phyloP scores from a whole-genome alignment of 257 asterid genomes.

The Solanum rostratum region DNA sequence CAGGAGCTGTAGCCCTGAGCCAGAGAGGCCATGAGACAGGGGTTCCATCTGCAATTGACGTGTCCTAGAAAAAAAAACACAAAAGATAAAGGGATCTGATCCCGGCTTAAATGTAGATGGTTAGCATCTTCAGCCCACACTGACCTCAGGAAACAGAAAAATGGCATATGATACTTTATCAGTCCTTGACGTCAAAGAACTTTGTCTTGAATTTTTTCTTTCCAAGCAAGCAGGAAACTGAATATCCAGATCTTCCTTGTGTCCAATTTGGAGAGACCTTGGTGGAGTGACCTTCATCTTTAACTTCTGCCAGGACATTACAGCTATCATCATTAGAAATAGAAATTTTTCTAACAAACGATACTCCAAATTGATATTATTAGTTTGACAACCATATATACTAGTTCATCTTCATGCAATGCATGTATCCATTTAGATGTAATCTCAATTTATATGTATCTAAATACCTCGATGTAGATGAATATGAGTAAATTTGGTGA shows the following conservation, averaged over 20 bases:
- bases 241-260: constrained; percentile 35
- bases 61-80: constrained; percentile 31
- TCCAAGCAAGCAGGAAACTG: constrained; percentile 72
- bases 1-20: constrained; percentile 92
- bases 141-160: constrained; percentile 75
- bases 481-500: neutral
- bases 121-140: constrained; percentile 9
- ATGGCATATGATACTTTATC: constrained; percentile 17
- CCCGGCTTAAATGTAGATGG: constrained; percentile 2
- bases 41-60: constrained; percentile 35
- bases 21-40: constrained; percentile 82
- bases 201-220: constrained; percentile 29
- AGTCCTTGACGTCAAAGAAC: constrained; percentile 19
- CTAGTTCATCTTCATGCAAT: neutral
- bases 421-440: neutral
- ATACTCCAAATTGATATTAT: neutral
- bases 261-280: constrained; percentile 64
- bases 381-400: neutral
- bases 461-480: neutral
- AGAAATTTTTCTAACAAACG: neutral
- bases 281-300: constrained; percentile 85
- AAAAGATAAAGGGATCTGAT: constrained; percentile 2
- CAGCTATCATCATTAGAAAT: constrained; percentile 12
- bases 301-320: constrained; percentile 53
- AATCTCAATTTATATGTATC: neutral